phyloP scores from a whole-genome alignment of 257 asterid species.

The Galeopsis tetrahit region DNA sequence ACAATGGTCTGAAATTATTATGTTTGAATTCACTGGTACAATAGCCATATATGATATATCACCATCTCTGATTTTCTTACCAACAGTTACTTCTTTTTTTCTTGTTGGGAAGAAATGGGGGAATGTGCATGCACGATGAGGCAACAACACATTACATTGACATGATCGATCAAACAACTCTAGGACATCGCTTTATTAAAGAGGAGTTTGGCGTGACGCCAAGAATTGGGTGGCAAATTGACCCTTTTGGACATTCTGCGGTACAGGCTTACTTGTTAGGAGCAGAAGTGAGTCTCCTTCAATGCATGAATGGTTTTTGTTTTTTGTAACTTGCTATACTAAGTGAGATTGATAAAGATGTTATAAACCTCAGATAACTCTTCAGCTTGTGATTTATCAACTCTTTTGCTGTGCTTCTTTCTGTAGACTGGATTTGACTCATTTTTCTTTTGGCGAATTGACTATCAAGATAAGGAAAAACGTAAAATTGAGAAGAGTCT shows the following conservation, averaged over 20 bases:
- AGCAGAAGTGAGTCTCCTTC: slow-evolving; percentile 43
- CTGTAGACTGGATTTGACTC: slow-evolving; percentile 55
- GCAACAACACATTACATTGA: slow-evolving; percentile 57
- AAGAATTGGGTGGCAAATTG: slow-evolving; percentile 57
- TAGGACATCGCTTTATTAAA: slow-evolving; percentile 47
- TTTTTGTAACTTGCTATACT: slow-evolving; percentile 1
- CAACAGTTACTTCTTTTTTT: slow-evolving; percentile 3
- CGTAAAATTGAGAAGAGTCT: slow-evolving; percentile 42
- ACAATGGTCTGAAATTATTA: neutral
- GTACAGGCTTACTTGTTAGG: slow-evolving; percentile 58
- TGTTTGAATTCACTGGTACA: neutral
- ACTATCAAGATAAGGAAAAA: slow-evolving; percentile 53
- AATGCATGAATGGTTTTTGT: slow-evolving; percentile 2
- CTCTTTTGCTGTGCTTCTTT: neutral
- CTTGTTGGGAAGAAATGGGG: slow-evolving; percentile 48
- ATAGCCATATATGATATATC: neutral
- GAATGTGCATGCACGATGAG: slow-evolving; percentile 63
- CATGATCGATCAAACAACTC: slow-evolving; percentile 58
- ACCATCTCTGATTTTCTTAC: neutral
- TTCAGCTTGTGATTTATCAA: slow-evolving; percentile 2
- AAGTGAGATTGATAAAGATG: neutral
- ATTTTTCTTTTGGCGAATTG: slow-evolving; percentile 54
- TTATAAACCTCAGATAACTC: slow-evolving; percentile 18
- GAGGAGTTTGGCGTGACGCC: slow-evolving; percentile 49
- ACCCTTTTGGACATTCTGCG: slow-evolving; percentile 62